phyloP scores from a whole-genome alignment of 805 yeast genomes.

The Barnettozyma pratensis region DNA sequence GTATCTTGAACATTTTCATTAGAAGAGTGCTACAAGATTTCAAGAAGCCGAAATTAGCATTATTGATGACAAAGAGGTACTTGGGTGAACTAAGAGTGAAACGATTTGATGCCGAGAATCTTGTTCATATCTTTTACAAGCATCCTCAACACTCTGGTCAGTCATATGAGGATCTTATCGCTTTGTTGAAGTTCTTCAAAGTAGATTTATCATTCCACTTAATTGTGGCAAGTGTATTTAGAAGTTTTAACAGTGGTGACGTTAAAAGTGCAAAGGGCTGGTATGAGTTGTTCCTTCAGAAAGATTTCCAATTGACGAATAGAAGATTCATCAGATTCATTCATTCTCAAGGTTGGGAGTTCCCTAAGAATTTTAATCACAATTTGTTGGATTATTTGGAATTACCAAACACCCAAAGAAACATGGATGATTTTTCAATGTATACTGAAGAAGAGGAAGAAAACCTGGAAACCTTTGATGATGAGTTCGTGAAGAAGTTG shows the following conservation, averaged over 20 bases:
- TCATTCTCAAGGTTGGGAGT: slow-evolving; percentile 10
- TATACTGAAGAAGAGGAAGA: slow-evolving; percentile 5
- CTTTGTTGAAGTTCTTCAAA: slow-evolving; percentile 3
- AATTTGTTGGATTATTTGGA: slow-evolving; percentile 7
- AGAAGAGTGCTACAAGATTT: slow-evolving; percentile 6
- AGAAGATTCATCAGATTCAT: slow-evolving; percentile 9
- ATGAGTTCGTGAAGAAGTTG: slow-evolving; percentile 9
- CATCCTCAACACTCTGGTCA: neutral
- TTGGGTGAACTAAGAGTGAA: slow-evolving; percentile 3
- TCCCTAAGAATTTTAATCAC: slow-evolving; percentile 10
- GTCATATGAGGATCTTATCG: slow-evolving; percentile 1
- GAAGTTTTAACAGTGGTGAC: slow-evolving; percentile 4
- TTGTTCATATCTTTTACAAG: slow-evolving; percentile 3
- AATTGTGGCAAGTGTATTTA: slow-evolving; percentile 7
- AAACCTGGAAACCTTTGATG: slow-evolving; percentile 7
- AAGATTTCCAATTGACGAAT: slow-evolving; percentile 4
- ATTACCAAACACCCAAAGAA: neutral
- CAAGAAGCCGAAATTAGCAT: slow-evolving; percentile 12
- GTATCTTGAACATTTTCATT: slow-evolving; percentile 14
- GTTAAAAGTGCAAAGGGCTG: slow-evolving; percentile 6
- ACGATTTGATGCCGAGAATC: slow-evolving; percentile 5
- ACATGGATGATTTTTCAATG: neutral
- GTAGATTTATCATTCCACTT: slow-evolving; percentile 5
- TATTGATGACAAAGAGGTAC: slow-evolving; percentile 12
- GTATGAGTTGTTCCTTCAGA: slow-evolving; percentile 6